phyloP scores from a whole-genome alignment of 1,139 yeast species.

The Candida albicans region DNA sequence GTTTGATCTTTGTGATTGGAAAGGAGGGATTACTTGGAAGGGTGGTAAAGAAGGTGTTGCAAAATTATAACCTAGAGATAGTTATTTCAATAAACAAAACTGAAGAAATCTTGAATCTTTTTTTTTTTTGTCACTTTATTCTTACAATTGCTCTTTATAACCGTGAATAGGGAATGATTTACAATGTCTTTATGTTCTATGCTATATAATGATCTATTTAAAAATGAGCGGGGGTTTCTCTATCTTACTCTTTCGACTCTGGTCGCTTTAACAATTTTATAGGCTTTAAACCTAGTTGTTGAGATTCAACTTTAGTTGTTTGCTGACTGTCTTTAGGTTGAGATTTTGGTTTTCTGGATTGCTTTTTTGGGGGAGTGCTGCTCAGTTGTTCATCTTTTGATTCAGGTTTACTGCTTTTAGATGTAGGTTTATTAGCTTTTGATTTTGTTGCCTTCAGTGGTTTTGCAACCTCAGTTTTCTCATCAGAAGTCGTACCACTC shows the following conservation, averaged over 20 bases:
- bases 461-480: neutral
- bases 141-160: too few relatives aligned
- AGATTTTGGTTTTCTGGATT: neutral
- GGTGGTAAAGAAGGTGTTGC: slow-evolving; percentile 4
- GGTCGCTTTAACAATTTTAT: slow-evolving; percentile 1
- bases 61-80: neutral
- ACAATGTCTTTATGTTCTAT: too few relatives aligned
- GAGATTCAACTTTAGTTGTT: neutral
- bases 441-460: slow-evolving; percentile 1
- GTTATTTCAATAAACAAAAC: too few relatives aligned
- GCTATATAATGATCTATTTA: neutral
- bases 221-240: too few relatives aligned
- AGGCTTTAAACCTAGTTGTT: neutral
- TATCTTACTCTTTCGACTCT: neutral
- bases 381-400: neutral
- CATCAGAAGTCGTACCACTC: neutral
- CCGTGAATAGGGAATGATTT: too few relatives aligned
- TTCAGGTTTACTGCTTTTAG: neutral
- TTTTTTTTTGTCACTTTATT: too few relatives aligned
- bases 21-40: slow-evolving; percentile 55
- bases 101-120: neutral
- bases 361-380: neutral
- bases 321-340: neutral
- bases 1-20: slow-evolving; percentile 56
- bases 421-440: neutral